A percentile compares a stretch with the other conserved stretches of the same genome.
phyloP scores from a whole-genome alignment of 2,329 filamentous ascomycete species.

The Diaporthe vaccinii region DNA sequence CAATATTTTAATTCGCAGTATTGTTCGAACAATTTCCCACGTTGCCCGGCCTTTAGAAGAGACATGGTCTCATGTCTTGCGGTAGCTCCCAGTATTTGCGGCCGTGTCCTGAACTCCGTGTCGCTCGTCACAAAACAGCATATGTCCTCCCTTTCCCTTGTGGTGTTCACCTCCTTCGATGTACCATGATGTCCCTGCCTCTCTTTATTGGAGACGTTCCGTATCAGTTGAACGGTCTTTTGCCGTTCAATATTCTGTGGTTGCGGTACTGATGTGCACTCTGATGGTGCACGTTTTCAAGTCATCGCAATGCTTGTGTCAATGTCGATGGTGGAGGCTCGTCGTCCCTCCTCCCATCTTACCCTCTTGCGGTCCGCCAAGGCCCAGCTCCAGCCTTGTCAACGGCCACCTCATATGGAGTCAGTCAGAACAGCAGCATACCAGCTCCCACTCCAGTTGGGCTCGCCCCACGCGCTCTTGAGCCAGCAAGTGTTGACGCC shows the following conservation, averaged over 20 bases:
- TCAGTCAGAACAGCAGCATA: slow-evolving; percentile 49
- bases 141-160: neutral
- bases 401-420: neutral
- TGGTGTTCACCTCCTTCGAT: neutral
- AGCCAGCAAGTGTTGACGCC: slow-evolving; percentile 51
- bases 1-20: neutral
- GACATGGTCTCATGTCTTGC: neutral
- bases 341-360: neutral
- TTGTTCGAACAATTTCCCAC: neutral
- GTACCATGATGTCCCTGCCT: neutral
- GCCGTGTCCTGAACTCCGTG: slow-evolving; percentile 27
- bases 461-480: slow-evolving; percentile 50
- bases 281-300: neutral
- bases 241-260: neutral
- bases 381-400: neutral
- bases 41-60: neutral
- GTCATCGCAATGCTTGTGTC: neutral
- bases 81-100: neutral
- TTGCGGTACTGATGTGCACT: neutral
- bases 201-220: neutral
- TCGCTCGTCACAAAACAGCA: slow-evolving; percentile 12
- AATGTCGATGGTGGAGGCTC: neutral
- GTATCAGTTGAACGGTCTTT: too few species aligned
- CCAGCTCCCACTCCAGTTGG: slow-evolving; percentile 48
- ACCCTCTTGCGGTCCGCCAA: neutral